Evolutionary conservation across 2,329 filamentous ascomycete species (phyloP), one percentile per base, ranked within the genome.

Genomic region (Microdochium nivale): DNA sequence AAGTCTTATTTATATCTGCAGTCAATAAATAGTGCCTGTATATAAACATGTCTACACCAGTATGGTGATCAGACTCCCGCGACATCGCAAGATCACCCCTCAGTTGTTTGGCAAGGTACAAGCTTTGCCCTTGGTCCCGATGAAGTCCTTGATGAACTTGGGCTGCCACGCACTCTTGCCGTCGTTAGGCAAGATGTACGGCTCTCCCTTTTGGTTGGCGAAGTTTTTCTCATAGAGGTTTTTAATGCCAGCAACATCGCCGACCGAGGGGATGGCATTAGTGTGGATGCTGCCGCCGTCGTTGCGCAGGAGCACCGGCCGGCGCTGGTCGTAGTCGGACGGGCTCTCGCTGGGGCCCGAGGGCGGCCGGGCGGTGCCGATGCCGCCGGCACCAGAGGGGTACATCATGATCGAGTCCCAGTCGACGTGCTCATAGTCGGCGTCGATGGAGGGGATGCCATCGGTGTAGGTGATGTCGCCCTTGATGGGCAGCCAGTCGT

Each of bases 321-420:
- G 2, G 48, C 19, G 27, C 48, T 33, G 30, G 10, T 35, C 48
- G 21, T 40, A 21, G 44, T 11, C 19, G 13, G 33, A 37, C n/a
- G 33, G n/a, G 11, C 13, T 14, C n/a, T 37, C 33, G n/a, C n/a
- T 19, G 33, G 33, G 33, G 33, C n/a, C n/a, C 5, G n/a, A 19
- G 4, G 33, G 33, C 33, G 11, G 13, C n/a, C 33, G 11, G 33
- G 33, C 33, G 4, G 33, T 37, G 11, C 33, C 33, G 11, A 19
- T 37, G 14, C 51, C 55, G 19, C 58, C 58, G 19, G 57, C 55
- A 1, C 50, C 52, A 5, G 40, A 51, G 10, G 58, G 58, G 50
- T 60, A 61, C 16, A 59, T 44, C 59, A 60, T 61, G 53, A 60
- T 55, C 43, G 54, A 57, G 37, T 49, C 16, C 51, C 47, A 52